A percentile compares a stretch with the other conserved stretches of the same genome.
These are phyloP conservation scores for Postia placenta DNA, from an alignment of 768 basidiomycete genomes.

Conservation along the genomic window DNA sequence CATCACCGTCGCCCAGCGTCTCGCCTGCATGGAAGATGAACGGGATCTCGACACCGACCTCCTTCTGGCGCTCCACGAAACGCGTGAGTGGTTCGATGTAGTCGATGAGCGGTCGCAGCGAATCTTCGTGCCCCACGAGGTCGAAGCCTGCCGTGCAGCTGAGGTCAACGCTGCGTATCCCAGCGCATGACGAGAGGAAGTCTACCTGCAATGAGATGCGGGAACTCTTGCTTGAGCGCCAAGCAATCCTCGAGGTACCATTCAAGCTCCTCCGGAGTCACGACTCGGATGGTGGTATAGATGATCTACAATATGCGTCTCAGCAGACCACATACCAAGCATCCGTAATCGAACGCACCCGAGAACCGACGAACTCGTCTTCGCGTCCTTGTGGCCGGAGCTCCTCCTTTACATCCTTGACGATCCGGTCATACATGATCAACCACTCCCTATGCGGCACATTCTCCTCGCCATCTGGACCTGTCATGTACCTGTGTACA, in stretches of 20 bases:
- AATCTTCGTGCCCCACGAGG: constrained; percentile 73
- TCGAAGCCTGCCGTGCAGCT: constrained; percentile 48
- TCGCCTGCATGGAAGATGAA: constrained; percentile 81
- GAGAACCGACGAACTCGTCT: constrained; percentile 62
- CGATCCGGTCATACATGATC: constrained; percentile 41
- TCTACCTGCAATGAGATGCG: constrained; percentile 62
- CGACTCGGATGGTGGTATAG: constrained; percentile 55
- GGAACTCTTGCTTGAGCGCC: constrained; percentile 65
- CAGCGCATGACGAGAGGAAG: background rate
- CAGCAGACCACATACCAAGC: constrained; percentile 52
- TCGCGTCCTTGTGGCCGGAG: constrained; percentile 46
- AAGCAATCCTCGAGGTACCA: constrained; percentile 75
- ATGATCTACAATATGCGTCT: constrained; percentile 47
- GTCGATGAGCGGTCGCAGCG: constrained; percentile 48
- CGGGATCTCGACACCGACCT: constrained; percentile 58
- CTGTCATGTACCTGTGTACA: constrained; percentile 44
- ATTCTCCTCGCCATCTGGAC: constrained; percentile 48
- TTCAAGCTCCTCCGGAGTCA: constrained; percentile 49
- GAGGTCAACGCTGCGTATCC: background rate
- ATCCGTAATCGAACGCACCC: constrained; percentile 29
- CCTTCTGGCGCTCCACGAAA: constrained; percentile 52
- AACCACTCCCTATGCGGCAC: constrained; percentile 59
- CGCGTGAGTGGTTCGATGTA: constrained; percentile 55
- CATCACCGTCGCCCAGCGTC: constrained; percentile 69
- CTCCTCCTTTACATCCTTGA: constrained; percentile 47